phyloP scores from a whole-genome alignment of 192 early-diverging fungal genomes.

The Obelidium mucronatum region DNA sequence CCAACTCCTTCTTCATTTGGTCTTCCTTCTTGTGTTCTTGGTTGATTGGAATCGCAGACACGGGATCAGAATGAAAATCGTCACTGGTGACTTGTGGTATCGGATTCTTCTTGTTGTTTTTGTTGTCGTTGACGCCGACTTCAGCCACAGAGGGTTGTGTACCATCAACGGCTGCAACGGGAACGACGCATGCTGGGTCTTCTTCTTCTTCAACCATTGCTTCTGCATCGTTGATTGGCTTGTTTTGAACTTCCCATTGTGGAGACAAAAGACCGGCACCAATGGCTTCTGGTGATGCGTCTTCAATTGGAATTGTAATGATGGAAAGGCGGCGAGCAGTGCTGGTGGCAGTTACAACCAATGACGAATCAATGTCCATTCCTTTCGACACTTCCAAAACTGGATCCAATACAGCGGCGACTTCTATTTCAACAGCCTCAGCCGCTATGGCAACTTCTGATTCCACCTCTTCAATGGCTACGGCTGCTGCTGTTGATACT shows the following conservation, averaged over 20 bases:
- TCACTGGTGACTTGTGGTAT: background rate
- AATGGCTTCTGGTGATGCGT: background rate
- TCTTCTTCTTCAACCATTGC: background rate
- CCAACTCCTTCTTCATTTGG: slow-evolving; percentile 19
- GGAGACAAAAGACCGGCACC: background rate
- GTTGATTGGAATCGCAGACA: background rate
- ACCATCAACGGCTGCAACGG: background rate
- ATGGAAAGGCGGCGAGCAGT: background rate
- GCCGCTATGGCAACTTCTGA: background rate
- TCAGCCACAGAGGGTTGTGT: no score
- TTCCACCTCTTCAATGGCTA: background rate
- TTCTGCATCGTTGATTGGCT: background rate
- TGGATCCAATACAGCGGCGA: background rate
- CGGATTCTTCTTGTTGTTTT: background rate
- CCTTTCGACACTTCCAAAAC: background rate
- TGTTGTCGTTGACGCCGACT: no score
- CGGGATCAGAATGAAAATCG: background rate
- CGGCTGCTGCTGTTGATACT: background rate
- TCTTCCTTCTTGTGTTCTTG: slow-evolving; percentile 7
- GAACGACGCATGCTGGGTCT: background rate
- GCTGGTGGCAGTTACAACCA: background rate
- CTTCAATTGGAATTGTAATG: background rate
- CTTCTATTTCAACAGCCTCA: background rate
- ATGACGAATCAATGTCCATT: background rate
- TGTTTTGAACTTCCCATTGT: slow-evolving; percentile 3